Evolutionary conservation across 2,329 filamentous ascomycete genomes (phyloP).

Genomic region (Trichoderma simmonsii): DNA sequence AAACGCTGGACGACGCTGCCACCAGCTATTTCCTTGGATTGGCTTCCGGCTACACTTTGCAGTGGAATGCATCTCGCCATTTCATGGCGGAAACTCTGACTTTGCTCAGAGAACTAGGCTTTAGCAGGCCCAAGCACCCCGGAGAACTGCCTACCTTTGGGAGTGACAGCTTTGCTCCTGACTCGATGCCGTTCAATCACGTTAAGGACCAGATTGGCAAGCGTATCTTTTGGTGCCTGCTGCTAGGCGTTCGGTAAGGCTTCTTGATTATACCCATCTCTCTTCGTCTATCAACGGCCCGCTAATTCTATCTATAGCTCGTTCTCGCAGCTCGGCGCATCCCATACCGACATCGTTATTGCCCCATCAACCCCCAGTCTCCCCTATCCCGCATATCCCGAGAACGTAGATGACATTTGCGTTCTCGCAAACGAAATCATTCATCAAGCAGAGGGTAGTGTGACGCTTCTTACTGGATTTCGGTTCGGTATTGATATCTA

Average conservation of each 20-base stretch:
- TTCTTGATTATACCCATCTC: not conserved
- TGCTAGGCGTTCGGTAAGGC: constrained; percentile 65
- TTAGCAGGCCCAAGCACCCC: constrained; percentile 54
- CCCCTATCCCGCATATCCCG: constrained; percentile 74
- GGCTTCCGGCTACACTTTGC: constrained; percentile 63
- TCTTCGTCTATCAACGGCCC: not conserved
- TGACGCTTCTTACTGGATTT: constrained; percentile 76
- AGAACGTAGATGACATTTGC: constrained; percentile 80
- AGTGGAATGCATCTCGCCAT: constrained; percentile 63
- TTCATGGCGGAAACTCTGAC: constrained; percentile 72
- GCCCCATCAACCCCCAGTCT: constrained; percentile 72
- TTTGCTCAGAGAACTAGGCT: constrained; percentile 64
- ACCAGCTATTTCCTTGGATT: constrained; percentile 75
- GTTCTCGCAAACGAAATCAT: constrained; percentile 70
- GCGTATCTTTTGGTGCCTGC: constrained; percentile 80
- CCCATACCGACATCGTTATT: constrained; percentile 69
- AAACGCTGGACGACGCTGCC: constrained; percentile 55
- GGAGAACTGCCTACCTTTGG: constrained; percentile 40
- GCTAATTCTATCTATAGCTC: constrained; percentile 48
- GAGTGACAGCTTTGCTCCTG: constrained; percentile 37
- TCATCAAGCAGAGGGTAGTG: constrained; percentile 62
- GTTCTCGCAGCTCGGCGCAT: constrained; percentile 72
- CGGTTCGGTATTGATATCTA: constrained; percentile 77
- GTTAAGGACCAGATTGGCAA: constrained; percentile 71
- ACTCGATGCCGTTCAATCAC: constrained; percentile 57